Evolutionary conservation across 495 filamentous ascomycete genomes (phyloP), one percentile per base, ranked within the genome.

Genomic region (Podospora pseudoanserina): DNA sequence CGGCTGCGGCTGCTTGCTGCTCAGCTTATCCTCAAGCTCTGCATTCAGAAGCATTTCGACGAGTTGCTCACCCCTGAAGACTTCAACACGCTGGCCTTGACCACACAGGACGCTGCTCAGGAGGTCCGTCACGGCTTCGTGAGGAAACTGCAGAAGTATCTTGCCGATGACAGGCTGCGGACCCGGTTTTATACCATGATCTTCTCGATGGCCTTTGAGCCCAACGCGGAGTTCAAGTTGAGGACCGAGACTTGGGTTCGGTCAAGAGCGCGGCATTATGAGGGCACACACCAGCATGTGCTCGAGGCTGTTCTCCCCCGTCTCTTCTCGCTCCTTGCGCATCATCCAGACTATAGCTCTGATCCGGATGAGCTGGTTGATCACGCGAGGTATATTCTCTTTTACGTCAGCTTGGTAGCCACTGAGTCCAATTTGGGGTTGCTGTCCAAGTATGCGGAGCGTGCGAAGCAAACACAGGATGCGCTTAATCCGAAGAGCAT

Each of bases 171-270:
- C 44, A 88, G 87, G 69, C 85, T 99, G 7, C 84, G 89, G 2
- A 73, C 84, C 15, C 86, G 96, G 6, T 99, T 92, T 85, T 96
- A 96, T 75, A 90, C 90, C 6, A 87, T 97, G 57, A 84, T 94
- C 5, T 98, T 96, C 80, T 79, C 98, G 34, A 88, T 93, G 67
- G 94, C 95, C 1, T 97, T 93, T 71, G 95, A 99, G 79, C 95
- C 95, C 4, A 83, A 84, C 53, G 68, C 75, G 2, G 81, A 83
- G 16, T 84, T 96, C 77, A 89, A 88, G 73, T 86, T 87, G 54
- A 88, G 88, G 44, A 89, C 89, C 0, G 85, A 91, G 58, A 97
- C 91, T 0, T 99, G 95, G 95, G 86, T 98, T 60, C 89, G 91
- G 23, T 92, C 92, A 62, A 89, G 94, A 5, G 86, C 89, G 19